phyloP scores from a whole-genome alignment of 805 yeast genomes.

The Yarrowia sp. region DNA sequence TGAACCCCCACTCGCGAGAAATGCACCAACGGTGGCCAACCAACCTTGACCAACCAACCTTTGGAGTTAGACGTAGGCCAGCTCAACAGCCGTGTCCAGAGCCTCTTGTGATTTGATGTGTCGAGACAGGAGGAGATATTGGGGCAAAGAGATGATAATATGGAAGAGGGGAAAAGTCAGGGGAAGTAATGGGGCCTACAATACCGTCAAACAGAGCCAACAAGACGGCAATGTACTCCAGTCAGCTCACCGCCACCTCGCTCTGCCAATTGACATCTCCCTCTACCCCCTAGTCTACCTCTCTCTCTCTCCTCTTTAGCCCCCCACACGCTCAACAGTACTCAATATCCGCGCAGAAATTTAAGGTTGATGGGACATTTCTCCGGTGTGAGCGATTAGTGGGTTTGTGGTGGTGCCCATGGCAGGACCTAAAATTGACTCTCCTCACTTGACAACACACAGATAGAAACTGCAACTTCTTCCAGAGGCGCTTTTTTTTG shows the following conservation, averaged over 20 bases:
- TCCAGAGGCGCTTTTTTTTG: conserved; percentile 23
- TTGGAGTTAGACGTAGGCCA: neutral
- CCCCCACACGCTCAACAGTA: conserved; percentile 37
- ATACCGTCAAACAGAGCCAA: too few relatives aligned
- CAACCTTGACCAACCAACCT: too few relatives aligned
- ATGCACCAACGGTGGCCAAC: neutral
- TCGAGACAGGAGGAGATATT: neutral
- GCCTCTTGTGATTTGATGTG: neutral
- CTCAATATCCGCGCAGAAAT: conserved; percentile 37
- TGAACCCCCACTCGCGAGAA: conserved; percentile 18
- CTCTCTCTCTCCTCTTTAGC: neutral
- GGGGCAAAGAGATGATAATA: conserved; percentile 4
- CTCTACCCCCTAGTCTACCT: neutral
- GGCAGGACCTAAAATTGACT: conserved; percentile 31
- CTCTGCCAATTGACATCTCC: too few relatives aligned
- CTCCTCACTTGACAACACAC: conserved; percentile 39
- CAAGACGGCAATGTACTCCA: too few relatives aligned
- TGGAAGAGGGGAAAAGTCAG: neutral
- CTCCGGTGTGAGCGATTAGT: conserved; percentile 39
- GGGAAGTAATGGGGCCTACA: neutral
- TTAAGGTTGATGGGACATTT: conserved; percentile 34
- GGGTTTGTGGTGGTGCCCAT: conserved; percentile 33
- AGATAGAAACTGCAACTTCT: conserved; percentile 35
- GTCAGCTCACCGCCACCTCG: neutral
- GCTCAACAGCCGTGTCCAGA: conserved; percentile 31